Evolutionary conservation across 2,329 filamentous ascomycete species (phyloP), one percentile per base, ranked within the genome.

Genomic region (Pseudopyrenochaeta lycopersici): DNA sequence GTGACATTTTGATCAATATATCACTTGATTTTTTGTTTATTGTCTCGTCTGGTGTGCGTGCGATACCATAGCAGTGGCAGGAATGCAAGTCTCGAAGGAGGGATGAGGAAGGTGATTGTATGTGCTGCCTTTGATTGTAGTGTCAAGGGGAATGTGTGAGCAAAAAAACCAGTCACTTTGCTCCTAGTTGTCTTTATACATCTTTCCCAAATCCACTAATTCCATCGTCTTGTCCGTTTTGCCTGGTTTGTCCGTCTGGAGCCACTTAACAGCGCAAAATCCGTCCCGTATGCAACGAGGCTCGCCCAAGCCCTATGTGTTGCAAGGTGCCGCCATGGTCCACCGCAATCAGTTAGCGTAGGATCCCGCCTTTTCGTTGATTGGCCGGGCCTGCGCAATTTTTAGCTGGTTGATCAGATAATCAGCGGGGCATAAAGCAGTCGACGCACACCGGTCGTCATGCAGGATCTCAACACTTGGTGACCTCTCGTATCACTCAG

Each of bases 1-100:
- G 83, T 6, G 38, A 14, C 50, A 53, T 53, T 9, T n/a, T 36
- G 20, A 11, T 14, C 36, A 9, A 15, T 21, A 12, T 33, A 3
- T 23, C 27, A 1, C 3, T 20, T 14, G 29, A 27, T 41, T 5
- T 29, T 29, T 42, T 17, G 4, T 1, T 14, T 15, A 42, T 11
- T 2, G 4, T 17, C 23, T 42, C 7, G 12, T 9, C 40, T 3
- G 15, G 7, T 10, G 5, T 23, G 6, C 15, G 12, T n/a, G n/a
- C n/a, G n/a, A n/a, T n/a, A n/a, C n/a, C n/a, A n/a, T n/a, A n/a
- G n/a, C n/a, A n/a, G n/a, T n/a, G n/a, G n/a, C n/a, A n/a, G n/a
- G n/a, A n/a, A n/a, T n/a, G n/a, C n/a, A n/a, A n/a, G n/a, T n/a
- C n/a, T n/a, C n/a, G n/a, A n/a, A n/a, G n/a, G n/a, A n/a, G n/a